Evolutionary conservation across 805 yeast species (phyloP), one percentile per base, ranked within the genome.

Genomic region (Wickerhamiella sergipiensis): DNA sequence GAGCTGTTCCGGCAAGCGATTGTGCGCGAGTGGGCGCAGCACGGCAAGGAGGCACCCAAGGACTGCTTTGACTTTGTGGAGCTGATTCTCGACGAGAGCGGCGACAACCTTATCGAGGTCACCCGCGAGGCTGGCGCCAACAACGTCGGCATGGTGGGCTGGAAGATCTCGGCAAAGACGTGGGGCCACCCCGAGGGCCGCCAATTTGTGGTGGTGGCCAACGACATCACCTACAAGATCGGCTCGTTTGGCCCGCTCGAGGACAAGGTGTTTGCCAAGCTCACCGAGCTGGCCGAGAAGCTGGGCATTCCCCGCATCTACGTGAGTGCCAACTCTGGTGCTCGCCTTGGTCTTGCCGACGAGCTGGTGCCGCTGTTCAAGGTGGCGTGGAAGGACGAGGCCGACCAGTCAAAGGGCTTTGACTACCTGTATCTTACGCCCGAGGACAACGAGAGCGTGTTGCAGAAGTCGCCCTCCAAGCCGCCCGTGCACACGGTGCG

Each of bases 211-310:
- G 77, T 92, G 61, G 85, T 92, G 65, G 97, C 99, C 46, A 92
- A 92, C 64, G 99, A 92, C 68, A 92, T 92, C 64, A 92, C 98
- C 43, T 92, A 76, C 76, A 89, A 88, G 79, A 90, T 92, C 70
- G 99, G 99, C 69, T 94, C 98, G 0, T 92, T 92, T 63, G 98
- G 98, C 62, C 98, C 98, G 22, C 82, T 77, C 61, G 99, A 92
- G 71, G 98, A 92, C 71, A 75, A 73, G 51, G 92, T 82, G 74
- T 92, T 92, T 77, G 79, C 85, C 74, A 81, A 83, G 65, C 95
- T 89, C 57, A 92, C 98, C 36, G 94, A 88, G 63, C 77, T 81
- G 59, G 96, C 97, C 33, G 79, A 95, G 71, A 74, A 78, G 64
- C 76, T 81, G 57, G 98, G 98, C 54, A 81, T 92, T 60, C 99